These are phyloP conservation scores for Neurospora sp. DNA, from an alignment of 495 filamentous ascomycete genomes.

Conservation along the genomic window DNA sequence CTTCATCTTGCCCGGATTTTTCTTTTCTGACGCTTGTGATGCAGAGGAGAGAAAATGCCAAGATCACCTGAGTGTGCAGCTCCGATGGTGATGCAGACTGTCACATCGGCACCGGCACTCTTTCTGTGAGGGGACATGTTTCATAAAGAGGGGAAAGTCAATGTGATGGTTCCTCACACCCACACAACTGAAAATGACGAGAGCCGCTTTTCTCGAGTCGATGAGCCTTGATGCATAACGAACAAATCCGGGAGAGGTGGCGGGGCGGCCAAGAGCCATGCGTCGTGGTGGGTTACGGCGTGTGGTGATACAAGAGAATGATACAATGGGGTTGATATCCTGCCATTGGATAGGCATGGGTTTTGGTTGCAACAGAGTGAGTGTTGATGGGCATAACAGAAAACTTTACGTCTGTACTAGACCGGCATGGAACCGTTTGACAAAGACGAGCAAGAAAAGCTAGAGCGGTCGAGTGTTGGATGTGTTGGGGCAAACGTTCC, in stretches of 20 bases:
- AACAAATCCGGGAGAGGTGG: not conserved
- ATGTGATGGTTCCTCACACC: not conserved
- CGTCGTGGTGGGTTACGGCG: not conserved
- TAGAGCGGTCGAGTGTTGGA: not conserved
- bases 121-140: not conserved
- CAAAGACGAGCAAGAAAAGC: not conserved
- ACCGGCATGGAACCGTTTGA: not conserved
- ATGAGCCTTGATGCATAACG: not conserved
- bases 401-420: not conserved
- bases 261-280: not conserved
- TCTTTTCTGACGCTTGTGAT: not conserved
- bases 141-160: not conserved
- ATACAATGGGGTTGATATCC: not conserved
- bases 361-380: not conserved
- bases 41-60: not conserved
- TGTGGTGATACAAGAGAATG: not conserved
- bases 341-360: not conserved
- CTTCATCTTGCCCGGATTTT: not conserved
- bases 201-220: not conserved
- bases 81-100: not conserved
- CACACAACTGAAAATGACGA: not conserved
- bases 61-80: not conserved
- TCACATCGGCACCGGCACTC: not conserved
- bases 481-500: not conserved
- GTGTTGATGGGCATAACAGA: not conserved